Evolutionary conservation across 768 basidiomycete genomes (phyloP), one percentile per base, ranked within the genome.

Genomic region (Cytidiella melzeri): DNA sequence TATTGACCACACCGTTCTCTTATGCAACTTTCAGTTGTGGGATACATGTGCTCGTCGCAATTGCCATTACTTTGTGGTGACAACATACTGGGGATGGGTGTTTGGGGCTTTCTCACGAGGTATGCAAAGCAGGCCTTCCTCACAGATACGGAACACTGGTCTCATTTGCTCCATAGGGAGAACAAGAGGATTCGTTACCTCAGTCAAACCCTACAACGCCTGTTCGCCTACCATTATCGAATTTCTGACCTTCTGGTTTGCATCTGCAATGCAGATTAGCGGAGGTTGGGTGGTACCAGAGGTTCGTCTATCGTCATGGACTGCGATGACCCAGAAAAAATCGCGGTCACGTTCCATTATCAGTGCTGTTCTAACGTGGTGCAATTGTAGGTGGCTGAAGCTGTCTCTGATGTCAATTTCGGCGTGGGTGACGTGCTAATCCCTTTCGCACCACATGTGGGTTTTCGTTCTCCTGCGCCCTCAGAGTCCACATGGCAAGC

Each of bases 21-120:
- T 13, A 11, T 12, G 20, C 28, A 20, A 37, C 20, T 26, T n/a
- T 5, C 30, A 73, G 70, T 34, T 74, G 20, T 74, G 68, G 66
- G 73, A 75, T 45, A 47, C 61, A 11, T 75, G 73, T 43, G 46
- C 63, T 18, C 59, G 58, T n/a, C 64, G 57, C 36, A 58, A 61
- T 26, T 67, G 64, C 38, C 67, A 58, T 0, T 70, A 63, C 60
- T 74, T 73, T 49, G 64, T 75, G 20, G 37, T 74, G n/a, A 73
- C 71, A 13, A 70, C 66, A 11, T 74, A 74, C 39, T 64, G 61
- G 18, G 64, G 67, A 30, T 74, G 73, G 73, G 64, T 67, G 5
- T 72, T 74, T 28, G 73, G 73, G 5, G 65, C 61, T 9, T 74
- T 74, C 54, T 68, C 72, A 18, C 41, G 50, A 39, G 69, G 73